phyloP scores from a whole-genome alignment of 2,329 filamentous ascomycete genomes.

The Colletotrichum theobromicola region DNA sequence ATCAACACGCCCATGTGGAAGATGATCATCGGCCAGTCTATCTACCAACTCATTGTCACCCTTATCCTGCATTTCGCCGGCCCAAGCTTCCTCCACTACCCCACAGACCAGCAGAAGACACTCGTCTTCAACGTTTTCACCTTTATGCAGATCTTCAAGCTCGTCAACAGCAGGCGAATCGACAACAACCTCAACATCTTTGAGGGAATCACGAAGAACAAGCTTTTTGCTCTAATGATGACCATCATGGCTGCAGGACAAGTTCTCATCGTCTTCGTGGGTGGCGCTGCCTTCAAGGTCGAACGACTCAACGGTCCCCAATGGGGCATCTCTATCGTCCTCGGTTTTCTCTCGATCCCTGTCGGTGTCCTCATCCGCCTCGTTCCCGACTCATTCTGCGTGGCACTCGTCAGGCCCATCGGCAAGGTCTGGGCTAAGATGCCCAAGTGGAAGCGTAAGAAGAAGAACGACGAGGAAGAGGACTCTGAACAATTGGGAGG shows the following conservation, averaged over 20 bases:
- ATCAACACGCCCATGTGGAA: conserved; percentile 86
- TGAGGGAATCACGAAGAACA: conserved; percentile 70
- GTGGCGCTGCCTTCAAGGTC: conserved; percentile 65
- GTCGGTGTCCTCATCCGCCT: conserved; percentile 70
- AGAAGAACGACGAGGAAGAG: conserved; percentile 24
- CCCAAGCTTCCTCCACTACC: conserved; percentile 56
- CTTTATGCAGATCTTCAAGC: conserved; percentile 86
- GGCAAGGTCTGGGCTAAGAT: conserved; percentile 18
- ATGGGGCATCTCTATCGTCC: conserved; percentile 73
- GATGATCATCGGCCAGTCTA: conserved; percentile 83
- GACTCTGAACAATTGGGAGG: conserved; percentile 38
- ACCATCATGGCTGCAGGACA: conserved; percentile 74
- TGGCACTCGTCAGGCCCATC: conserved; percentile 24
- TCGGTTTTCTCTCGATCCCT: conserved; percentile 70
- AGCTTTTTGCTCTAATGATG: conserved; percentile 74
- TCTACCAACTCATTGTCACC: conserved; percentile 75
- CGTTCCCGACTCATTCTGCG: conserved; percentile 20
- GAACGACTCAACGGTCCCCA: conserved; percentile 61
- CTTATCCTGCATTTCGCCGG: conserved; percentile 73
- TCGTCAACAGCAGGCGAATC: conserved; percentile 75
- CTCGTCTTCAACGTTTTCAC: conserved; percentile 85
- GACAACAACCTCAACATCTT: conserved; percentile 81
- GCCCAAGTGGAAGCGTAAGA: conserved; percentile 22
- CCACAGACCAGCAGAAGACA: conserved; percentile 53
- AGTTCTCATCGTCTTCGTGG: conserved; percentile 74